Conservation (phyloP, 176 grass and related monocot species). For the Elaeis guineensis region DNA sequence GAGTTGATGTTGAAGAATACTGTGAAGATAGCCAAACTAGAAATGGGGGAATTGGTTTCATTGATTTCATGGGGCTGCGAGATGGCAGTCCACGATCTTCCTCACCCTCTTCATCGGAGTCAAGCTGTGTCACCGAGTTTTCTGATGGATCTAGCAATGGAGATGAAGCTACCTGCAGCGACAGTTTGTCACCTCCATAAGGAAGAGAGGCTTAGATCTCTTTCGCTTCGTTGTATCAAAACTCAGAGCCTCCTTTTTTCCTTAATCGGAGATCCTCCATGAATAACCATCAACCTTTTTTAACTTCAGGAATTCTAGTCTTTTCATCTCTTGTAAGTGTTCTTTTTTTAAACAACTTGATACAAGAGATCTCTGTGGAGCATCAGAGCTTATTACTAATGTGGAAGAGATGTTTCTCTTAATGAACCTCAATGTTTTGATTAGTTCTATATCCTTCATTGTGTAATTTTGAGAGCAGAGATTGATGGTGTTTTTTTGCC, state of each 20-base stretch:
- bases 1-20: not conserved
- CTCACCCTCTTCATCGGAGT: not conserved
- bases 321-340: conserved; percentile 1
- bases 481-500: no score
- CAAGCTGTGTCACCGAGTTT: conserved; percentile 17
- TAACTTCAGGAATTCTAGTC: not conserved
- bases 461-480: no score
- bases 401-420: no score
- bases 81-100: not conserved
- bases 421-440: no score
- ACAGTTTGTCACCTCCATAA: not conserved
- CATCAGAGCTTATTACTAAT: no score
- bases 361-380: not conserved
- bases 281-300: not conserved
- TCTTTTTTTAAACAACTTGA: not conserved
- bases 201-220: not conserved
- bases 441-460: no score
- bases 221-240: not conserved
- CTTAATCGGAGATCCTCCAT: not conserved
- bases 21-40: not conserved
- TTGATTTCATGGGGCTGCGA: conserved; percentile 6
- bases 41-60: not conserved
- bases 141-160: conserved; percentile 9
- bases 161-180: conserved; percentile 5
- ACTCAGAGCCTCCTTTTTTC: not conserved